Base-by-base conservation (phyloP, 2,329 filamentous ascomycete species). In the Graphiopsis chlorocephala region DNA sequence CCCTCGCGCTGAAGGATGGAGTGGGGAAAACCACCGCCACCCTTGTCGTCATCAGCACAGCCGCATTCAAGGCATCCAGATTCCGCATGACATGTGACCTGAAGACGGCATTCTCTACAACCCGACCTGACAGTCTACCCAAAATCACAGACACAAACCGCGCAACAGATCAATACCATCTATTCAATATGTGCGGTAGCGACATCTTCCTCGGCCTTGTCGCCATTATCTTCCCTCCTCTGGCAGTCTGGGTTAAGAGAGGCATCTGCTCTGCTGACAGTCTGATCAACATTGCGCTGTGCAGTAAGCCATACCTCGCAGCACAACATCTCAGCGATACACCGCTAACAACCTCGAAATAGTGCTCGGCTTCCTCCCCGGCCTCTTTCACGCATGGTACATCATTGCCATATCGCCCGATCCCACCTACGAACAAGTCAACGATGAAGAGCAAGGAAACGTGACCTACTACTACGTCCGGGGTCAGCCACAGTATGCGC, bases 331-430 rank as follows among this genome's bases (percentile, higher is more conserved):
- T 31, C 2, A 52, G 50, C 8, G 25, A 23, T 35, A 14, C 26
- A 25, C 47, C 15, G 14, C 29, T 59, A 17, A 23, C 15, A 47
- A 20, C 28, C 4, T 14, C 29, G 3, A 48, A 56, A 17, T 53
- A 74, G 73, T 70, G 67, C 76, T 79, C 65, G 78, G 75, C 68
- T 76, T 79, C 72, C 79, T 98, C 66, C 94, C 94, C 23, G 94
- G 94, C 67, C 89, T 98, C 58, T 82, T 99, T 2, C 95, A 99
- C 81, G 87, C 93, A 68, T 98, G 95, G 94, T 99, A 98, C 84
- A 96, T 98, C 79, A 97, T 99, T 79, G 86, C 91, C 73, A 90
- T 91, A 75, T 91, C 90, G 77, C 95, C 95, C 65, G 94, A 97
- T 67, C 78, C 81, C 71, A 80, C 85, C 47, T 83, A 88, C 77